Evolutionary conservation across 2,329 filamentous ascomycete species (phyloP), one percentile per base, ranked within the genome.

Genomic region (Xylaria sp.): DNA sequence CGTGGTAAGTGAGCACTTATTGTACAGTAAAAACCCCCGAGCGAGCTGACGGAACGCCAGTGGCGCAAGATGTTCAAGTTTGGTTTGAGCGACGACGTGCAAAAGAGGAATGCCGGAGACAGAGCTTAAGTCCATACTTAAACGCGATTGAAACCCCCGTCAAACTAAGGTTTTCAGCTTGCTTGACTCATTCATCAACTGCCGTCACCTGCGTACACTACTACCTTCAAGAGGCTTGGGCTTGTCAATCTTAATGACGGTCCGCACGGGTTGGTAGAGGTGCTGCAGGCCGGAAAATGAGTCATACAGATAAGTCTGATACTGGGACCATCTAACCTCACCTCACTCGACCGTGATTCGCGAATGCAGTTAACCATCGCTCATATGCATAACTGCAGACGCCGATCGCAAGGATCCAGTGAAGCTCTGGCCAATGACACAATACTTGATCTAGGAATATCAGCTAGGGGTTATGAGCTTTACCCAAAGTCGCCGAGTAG

Each of bases 161-260:
- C 15, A 33, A 33, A n/a, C 49, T 23, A 33, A 23, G 33, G 56
- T 38, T 58, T 6, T 11, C 26, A 28, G 36, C 38, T 57, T 17
- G 56, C 56, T 59, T 59, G 38, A 44, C 56, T 31, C 36, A 59
- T 44, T 44, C 53, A 57, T 57, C 26, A 31, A 57, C 33, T 53
- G 26, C 26, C 10, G n/a, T 17, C 42, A 44, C n/a, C 42, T 44
- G 42, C 42, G 7, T 13, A 2, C 36, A 38, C 2, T 33, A 33
- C 49, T 23, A 23, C n/a, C 10, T 38, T 4, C 33, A 56, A 38
- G 31, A 10, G 23, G 49, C 26, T 51, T 6, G n/a, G 11, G 33
- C 53, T 40, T 40, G 20, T 40, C 53, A 40, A 38, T 56, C 53
- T 38, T 9, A 38, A 36, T 20, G 36, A 38, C 11, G 10, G 36